Evolutionary conservation across 1,284 basidiomycete species (phyloP).

Genomic region (Athelia psychrophila): DNA sequence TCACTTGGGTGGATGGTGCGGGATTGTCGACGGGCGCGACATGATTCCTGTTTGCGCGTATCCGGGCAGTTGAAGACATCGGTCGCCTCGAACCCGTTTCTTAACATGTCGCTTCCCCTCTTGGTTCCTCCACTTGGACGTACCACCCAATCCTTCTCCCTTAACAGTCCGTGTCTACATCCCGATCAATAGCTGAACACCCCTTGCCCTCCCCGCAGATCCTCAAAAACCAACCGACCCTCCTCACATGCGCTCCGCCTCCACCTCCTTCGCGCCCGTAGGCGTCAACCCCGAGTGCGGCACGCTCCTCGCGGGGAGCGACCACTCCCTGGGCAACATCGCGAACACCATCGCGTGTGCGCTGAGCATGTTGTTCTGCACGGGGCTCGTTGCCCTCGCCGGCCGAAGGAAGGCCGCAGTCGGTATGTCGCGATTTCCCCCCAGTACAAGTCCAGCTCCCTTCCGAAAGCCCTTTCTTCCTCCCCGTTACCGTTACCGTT

Average conservation of each 20-base stretch:
- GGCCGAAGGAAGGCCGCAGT: slow-evolving; percentile 43
- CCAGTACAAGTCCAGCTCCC: too few species aligned
- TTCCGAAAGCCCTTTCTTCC: too few species aligned
- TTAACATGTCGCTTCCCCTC: neutral
- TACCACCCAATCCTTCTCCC: slow-evolving; percentile 1
- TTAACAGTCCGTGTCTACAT: slow-evolving; percentile 4
- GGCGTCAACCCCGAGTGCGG: slow-evolving; percentile 59
- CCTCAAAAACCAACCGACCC: slow-evolving; percentile 23
- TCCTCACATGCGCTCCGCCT: slow-evolving; percentile 38
- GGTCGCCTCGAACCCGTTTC: too few species aligned
- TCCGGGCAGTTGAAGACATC: too few species aligned
- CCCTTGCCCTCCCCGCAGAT: slow-evolving; percentile 31
- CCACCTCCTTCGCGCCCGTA: slow-evolving; percentile 46
- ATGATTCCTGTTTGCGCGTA: too few species aligned
- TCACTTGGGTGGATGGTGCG: neutral
- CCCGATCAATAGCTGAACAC: slow-evolving; percentile 8
- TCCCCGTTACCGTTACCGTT: too few species aligned
- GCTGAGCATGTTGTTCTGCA: slow-evolving; percentile 50
- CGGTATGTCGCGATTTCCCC: neutral
- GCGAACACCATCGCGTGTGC: slow-evolving; percentile 71
- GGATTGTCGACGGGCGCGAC: neutral
- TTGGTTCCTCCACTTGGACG: neutral
- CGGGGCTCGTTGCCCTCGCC: slow-evolving; percentile 43
- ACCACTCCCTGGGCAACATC: slow-evolving; percentile 64
- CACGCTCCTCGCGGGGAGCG: slow-evolving; percentile 42